Percentiles rank a stretch among this genome's conserved stretches.
phyloP scores from a whole-genome alignment of 768 basidiomycete genomes.

The Cyclocybe aegerita region DNA sequence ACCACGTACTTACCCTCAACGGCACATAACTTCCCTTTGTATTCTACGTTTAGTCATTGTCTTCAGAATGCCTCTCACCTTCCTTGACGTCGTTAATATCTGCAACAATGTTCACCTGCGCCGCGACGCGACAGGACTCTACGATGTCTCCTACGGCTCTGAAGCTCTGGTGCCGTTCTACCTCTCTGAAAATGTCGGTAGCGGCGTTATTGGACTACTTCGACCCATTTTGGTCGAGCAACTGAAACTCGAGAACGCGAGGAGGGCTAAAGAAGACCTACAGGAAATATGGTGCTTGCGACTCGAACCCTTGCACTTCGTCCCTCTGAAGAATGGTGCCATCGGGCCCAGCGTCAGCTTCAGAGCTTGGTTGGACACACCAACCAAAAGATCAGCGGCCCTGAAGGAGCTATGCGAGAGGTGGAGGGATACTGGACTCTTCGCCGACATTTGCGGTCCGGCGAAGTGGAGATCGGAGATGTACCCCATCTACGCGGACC shows the following conservation, averaged over 20 bases:
- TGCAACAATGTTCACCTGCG: slow-evolving; percentile 70
- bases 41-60: too few species aligned
- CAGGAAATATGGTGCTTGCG: slow-evolving; percentile 42
- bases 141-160: slow-evolving; percentile 21
- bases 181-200: slow-evolving; percentile 46
- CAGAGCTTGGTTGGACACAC: slow-evolving; percentile 48
- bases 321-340: slow-evolving; percentile 22
- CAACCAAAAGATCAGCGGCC: slow-evolving; percentile 56
- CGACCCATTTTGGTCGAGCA: slow-evolving; percentile 55
- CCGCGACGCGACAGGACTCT: slow-evolving; percentile 20
- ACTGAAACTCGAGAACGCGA: slow-evolving; percentile 50
- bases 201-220: slow-evolving; percentile 62
- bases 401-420: slow-evolving; percentile 70
- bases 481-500: slow-evolving; percentile 75
- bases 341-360: slow-evolving; percentile 48
- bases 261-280: slow-evolving; percentile 21
- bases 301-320: slow-evolving; percentile 24
- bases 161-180: slow-evolving; percentile 57
- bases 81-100: slow-evolving; percentile 61
- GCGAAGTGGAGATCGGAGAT: slow-evolving; percentile 84
- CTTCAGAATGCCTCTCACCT: slow-evolving; percentile 28
- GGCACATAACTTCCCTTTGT: too few species aligned
- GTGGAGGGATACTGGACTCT: slow-evolving; percentile 70
- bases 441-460: slow-evolving; percentile 65
- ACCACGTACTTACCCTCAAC: too few species aligned